Evolutionary conservation across 805 yeast species (phyloP), one percentile per base, ranked within the genome.

Genomic region (Kodamaea nitidulidarum): DNA sequence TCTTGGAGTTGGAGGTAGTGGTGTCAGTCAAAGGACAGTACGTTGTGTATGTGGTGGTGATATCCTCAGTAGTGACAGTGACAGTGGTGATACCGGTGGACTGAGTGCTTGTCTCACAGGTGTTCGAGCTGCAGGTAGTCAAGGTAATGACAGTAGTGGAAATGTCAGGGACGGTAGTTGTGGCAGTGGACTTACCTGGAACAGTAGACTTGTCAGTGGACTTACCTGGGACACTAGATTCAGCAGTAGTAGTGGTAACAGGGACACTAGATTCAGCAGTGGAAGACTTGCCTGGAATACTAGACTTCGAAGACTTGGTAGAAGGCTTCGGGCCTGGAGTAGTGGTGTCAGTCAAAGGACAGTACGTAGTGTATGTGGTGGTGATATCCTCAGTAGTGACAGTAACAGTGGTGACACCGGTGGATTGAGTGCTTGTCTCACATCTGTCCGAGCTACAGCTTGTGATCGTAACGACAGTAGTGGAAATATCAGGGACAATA

Each of bases 281-380:
- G 4, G 27, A 25, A 25, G 27, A 25, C 24, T 21, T 9, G n/a
- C 12, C 27, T 25, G 27, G 27, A 25, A 27, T 8, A 15, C 8
- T 14, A 14, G 29, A n/a, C 12, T 4, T 9, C 4, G 14, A 16
- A 10, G 24, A 21, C 15, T 21, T 15, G 18, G 32, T 20, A 17
- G 35, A 5, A 25, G 12, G 6, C 12, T 9, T 5, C 9, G 39
- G 20, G 17, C 26, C 15, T 4, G 39, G 6, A n/a, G n/a, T 25
- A 10, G 27, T 25, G 30, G 6, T 10, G 31, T 14, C 21, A 18
- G 31, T 27, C 30, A 47, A 35, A 4, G 54, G 52, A 36, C 55
- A 50, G 44, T 42, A 47, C 7, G 54, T 50, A 15, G 52, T 49
- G 39, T 43, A 47, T 14, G 35, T 35, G 4, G 47, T 43, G 15